Conservation (phyloP, 2,329 filamentous ascomycete species). For the Ophiocordyceps australis region DNA sequence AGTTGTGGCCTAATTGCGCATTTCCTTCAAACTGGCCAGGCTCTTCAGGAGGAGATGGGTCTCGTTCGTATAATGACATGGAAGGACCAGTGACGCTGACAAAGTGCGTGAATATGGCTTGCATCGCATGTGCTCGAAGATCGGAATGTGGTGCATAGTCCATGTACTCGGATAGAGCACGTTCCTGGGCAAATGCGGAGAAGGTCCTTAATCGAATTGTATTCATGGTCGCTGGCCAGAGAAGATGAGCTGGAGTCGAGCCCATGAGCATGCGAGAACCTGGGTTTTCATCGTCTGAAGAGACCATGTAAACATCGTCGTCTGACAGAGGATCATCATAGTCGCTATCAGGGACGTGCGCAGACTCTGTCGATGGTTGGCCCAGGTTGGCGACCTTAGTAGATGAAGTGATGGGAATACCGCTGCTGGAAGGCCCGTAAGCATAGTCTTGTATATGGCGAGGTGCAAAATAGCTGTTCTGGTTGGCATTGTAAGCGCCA, state of each 20-base stretch:
- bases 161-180: conserved; percentile 44
- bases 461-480: conserved; percentile 1
- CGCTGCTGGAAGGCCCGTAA: too few species aligned
- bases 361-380: not conserved
- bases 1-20: conserved; percentile 43
- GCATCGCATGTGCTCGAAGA: conserved; percentile 61
- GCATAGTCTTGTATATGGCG: too few species aligned
- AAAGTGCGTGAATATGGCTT: conserved; percentile 80
- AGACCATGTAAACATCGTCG: conserved; percentile 43
- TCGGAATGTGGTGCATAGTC: conserved; percentile 51
- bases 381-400: not conserved
- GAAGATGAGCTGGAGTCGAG: conserved; percentile 18
- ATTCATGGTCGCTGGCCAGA: conserved; percentile 8
- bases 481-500: not conserved
- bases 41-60: conserved; percentile 53
- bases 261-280: conserved; percentile 16
- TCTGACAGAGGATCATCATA: conserved; percentile 12
- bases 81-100: conserved; percentile 74
- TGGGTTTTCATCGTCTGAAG: conserved; percentile 38
- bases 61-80: conserved; percentile 74
- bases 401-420: not conserved
- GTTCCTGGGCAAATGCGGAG: conserved; percentile 25
- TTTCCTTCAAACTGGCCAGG: conserved; percentile 36
- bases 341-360: not conserved
- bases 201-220: conserved; percentile 30